Conservation (phyloP, 2,329 filamentous ascomycete genomes). For the Neoascochyta sp. region DNA sequence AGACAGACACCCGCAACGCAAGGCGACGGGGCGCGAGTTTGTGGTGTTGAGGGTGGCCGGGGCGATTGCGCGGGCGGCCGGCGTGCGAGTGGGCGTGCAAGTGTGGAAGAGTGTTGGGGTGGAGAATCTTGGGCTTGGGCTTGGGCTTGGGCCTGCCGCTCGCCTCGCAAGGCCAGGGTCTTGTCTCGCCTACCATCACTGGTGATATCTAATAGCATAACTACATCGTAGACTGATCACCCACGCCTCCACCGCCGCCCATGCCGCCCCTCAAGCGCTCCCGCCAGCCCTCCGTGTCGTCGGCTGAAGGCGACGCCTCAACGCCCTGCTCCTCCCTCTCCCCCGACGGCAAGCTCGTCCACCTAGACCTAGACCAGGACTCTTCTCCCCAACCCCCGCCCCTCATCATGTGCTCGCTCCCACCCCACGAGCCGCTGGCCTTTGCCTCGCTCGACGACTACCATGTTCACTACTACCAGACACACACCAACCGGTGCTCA, state of each 20-base stretch:
- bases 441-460: conserved; percentile 78
- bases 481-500: conserved; percentile 78
- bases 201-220: conserved; percentile 16
- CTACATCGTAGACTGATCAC: conserved; percentile 8
- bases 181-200: too few relatives aligned
- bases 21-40: too few relatives aligned
- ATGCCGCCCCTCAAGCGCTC: conserved; percentile 58
- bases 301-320: conserved; percentile 36
- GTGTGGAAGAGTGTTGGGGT: too few relatives aligned
- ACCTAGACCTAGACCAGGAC: conserved; percentile 50
- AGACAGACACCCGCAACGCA: too few relatives aligned
- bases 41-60: too few relatives aligned
- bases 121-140: too few relatives aligned
- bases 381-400: conserved; percentile 26
- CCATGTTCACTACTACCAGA: conserved; percentile 77
- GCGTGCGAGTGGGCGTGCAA: too few relatives aligned
- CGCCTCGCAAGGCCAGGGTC: too few relatives aligned
- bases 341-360: conserved; percentile 44
- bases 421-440: conserved; percentile 68
- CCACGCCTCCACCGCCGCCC: conserved; percentile 8
- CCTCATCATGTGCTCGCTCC: conserved; percentile 75
- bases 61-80: too few relatives aligned
- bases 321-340: conserved; percentile 28
- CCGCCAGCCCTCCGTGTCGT: conserved; percentile 49
- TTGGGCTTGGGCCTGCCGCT: conserved; percentile 1